Evolutionary conservation across 148 eudicot species (phyloP).

Genomic region (Silene uniflora): DNA sequence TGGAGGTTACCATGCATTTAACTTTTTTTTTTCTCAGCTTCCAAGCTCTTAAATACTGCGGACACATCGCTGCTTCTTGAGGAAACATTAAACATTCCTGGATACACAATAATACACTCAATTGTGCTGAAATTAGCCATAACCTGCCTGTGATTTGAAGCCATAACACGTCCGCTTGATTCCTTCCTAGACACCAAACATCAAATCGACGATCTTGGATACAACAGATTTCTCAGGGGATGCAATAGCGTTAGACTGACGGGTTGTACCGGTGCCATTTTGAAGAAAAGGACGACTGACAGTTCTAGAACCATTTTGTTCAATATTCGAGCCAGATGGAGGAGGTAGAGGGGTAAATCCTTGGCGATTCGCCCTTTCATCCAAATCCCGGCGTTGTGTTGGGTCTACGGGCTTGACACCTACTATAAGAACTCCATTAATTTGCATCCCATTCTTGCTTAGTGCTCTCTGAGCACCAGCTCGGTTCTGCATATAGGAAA

Average conservation of each 20-base stretch:
- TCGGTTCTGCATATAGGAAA: slow-evolving; percentile 48
- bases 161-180: not conserved
- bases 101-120: slow-evolving; percentile 12
- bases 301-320: slow-evolving; percentile 36
- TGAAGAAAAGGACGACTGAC: slow-evolving; percentile 48
- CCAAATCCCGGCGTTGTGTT: slow-evolving; percentile 61
- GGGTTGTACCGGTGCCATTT: slow-evolving; percentile 48
- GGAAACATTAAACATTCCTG: not conserved
- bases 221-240: slow-evolving; percentile 75
- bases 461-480: slow-evolving; percentile 89
- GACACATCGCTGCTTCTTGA: not conserved
- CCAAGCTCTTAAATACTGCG: slow-evolving; percentile 4
- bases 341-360: slow-evolving; percentile 76
- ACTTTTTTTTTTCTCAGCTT: not conserved
- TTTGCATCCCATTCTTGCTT: slow-evolving; percentile 75
- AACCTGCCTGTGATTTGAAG: not conserved
- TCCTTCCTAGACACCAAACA: slow-evolving; percentile 69
- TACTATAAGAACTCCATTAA: slow-evolving; percentile 77
- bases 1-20: slow-evolving; percentile 4
- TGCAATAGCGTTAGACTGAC: slow-evolving; percentile 72
- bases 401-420: slow-evolving; percentile 92
- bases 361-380: slow-evolving; percentile 65
- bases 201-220: slow-evolving; percentile 73
- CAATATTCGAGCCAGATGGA: slow-evolving; percentile 37
- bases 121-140: not conserved